Conservation (phyloP, 192 early-diverging fungal species). For the Gamsiella multidivaricata region DNA sequence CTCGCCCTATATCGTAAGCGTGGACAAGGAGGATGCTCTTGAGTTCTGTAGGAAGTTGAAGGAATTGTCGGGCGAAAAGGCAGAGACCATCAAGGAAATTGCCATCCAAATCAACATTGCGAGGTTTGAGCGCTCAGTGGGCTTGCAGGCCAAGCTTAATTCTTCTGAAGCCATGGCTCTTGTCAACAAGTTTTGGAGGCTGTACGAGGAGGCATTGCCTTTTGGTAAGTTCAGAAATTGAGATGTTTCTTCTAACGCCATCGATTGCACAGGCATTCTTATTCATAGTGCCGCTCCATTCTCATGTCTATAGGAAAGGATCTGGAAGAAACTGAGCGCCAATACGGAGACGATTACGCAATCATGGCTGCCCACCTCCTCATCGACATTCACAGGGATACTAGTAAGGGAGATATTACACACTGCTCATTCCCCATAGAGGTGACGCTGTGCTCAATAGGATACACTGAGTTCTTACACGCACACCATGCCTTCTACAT, state of each 20-base stretch:
- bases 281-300: neutral
- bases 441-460: too few relatives aligned
- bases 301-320: constrained; percentile 55
- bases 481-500: neutral
- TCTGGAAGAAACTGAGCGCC: constrained; percentile 76
- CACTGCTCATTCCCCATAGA: too few relatives aligned
- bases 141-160: constrained; percentile 21
- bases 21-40: constrained; percentile 41
- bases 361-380: constrained; percentile 71
- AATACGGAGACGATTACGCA: constrained; percentile 84
- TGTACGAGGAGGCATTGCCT: constrained; percentile 43
- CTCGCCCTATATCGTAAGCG: constrained; percentile 59
- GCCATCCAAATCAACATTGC: constrained; percentile 36
- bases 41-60: constrained; percentile 52
- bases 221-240: constrained; percentile 16
- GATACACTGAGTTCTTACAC: too few relatives aligned
- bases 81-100: constrained; percentile 56
- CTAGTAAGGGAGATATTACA: constrained; percentile 19
- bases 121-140: constrained; percentile 33
- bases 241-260: neutral
- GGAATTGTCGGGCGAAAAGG: constrained; percentile 31
- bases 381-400: constrained; percentile 63
- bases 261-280: neutral
- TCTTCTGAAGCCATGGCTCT: constrained; percentile 21
- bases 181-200: constrained; percentile 51